Evolutionary conservation across 2,329 filamentous ascomycete species (phyloP).

Genomic region (Aspergillus sp.): DNA sequence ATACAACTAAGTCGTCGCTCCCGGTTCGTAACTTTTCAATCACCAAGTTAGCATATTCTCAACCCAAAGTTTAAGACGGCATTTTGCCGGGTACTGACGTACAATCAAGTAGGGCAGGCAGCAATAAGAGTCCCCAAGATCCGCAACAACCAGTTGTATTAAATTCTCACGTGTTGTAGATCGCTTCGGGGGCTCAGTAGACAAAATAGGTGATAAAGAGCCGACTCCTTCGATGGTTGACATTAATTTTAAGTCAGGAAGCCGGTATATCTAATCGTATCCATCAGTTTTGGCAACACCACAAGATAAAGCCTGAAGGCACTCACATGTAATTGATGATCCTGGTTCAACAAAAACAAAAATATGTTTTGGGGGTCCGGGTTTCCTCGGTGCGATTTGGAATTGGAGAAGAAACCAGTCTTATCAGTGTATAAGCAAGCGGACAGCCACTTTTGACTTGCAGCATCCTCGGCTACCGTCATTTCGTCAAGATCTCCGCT

Average conservation of each 20-base stretch:
- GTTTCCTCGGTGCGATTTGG: constrained; percentile 20
- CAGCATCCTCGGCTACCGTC: constrained; percentile 59
- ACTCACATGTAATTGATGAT: constrained; percentile 73
- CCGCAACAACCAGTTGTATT: constrained; percentile 76
- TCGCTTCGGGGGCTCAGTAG: constrained; percentile 68
- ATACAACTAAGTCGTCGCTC: constrained; percentile 81
- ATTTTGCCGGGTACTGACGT: constrained; percentile 34
- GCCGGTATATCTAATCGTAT: constrained; percentile 64
- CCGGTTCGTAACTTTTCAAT: constrained; percentile 66
- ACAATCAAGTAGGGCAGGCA: constrained; percentile 80
- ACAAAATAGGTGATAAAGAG: constrained; percentile 74
- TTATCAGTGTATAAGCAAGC: constrained; percentile 79
- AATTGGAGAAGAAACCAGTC: constrained; percentile 53
- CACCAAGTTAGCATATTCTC: constrained; percentile 6
- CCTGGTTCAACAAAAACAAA: constrained; percentile 73
- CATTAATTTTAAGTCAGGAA: constrained; percentile 72
- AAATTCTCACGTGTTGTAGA: constrained; percentile 71
- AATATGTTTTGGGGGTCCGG: constrained; percentile 54
- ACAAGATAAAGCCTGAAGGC: neutral
- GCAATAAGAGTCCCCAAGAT: constrained; percentile 73
- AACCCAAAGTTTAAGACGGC: neutral
- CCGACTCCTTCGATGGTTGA: constrained; percentile 75
- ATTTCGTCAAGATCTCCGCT: constrained; percentile 85
- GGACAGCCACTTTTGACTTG: constrained; percentile 73
- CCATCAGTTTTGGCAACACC: neutral